phyloP scores from a whole-genome alignment of 2,329 filamentous ascomycete species.

The Diaporthe citrichinensis region DNA sequence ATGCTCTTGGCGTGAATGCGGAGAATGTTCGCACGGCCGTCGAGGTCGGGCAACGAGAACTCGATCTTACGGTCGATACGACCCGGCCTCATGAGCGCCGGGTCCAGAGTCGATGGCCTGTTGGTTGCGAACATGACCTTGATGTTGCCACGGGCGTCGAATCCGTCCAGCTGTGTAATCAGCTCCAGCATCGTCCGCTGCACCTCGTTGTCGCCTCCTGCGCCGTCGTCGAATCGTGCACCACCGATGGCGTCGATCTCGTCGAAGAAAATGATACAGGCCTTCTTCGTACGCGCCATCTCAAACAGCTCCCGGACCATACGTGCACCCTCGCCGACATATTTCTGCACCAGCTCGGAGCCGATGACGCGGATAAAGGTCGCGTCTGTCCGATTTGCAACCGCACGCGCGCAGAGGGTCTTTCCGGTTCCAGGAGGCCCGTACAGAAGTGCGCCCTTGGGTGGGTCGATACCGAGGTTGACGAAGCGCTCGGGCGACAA shows the following conservation, averaged over 20 bases:
- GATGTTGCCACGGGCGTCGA: conserved; percentile 97
- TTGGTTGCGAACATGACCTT: conserved; percentile 99
- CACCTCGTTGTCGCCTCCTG: conserved; percentile 97
- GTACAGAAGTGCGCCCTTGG: conserved; percentile 96
- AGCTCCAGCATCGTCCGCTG: conserved; percentile 98
- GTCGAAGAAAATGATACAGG: conserved; percentile 99
- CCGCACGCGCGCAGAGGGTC: conserved; percentile 96
- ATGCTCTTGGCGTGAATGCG: conserved; percentile 99
- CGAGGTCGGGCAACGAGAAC: conserved; percentile 96
- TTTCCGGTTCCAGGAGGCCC: conserved; percentile 99
- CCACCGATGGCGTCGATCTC: conserved; percentile 98
- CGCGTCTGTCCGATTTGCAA: conserved; percentile 97
- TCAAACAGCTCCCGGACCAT: conserved; percentile 99
- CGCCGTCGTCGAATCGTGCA: conserved; percentile 95
- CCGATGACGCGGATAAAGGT: conserved; percentile 99
- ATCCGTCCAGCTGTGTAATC: conserved; percentile 96
- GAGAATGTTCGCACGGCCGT: conserved; percentile 96
- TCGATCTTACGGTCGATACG: conserved; percentile 99
- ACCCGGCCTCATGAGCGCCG: conserved; percentile 96
- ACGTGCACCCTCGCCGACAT: conserved; percentile 96
- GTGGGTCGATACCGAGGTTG: conserved; percentile 98
- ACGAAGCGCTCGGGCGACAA: conserved; percentile 97
- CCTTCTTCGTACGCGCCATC: conserved; percentile 99
- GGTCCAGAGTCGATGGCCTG: conserved; percentile 93
- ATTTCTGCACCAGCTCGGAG: conserved; percentile 98